Evolutionary conservation across 2,329 filamentous ascomycete genomes (phyloP), one percentile per base, ranked within the genome.

Genomic region (Clonostachys byssicola): DNA sequence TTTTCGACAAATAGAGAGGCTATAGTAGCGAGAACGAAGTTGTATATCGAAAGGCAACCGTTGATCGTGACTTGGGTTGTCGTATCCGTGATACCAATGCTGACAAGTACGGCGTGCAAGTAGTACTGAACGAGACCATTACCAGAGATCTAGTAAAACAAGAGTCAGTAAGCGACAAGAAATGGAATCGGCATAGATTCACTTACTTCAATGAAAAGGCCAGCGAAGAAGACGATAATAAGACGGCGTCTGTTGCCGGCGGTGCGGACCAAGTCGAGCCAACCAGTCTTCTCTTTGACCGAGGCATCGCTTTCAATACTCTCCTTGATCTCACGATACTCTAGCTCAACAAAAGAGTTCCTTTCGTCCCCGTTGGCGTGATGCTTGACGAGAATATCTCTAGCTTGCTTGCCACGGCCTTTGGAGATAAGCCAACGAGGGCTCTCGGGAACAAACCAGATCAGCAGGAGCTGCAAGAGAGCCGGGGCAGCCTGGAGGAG

Each of bases 141-240:
- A 10, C 23, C 23, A 30, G 23, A 30, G 9, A 30, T 30, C 23
- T 30, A 9, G 23, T 10, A 30, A 9, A 30, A 30, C 8, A 8
- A 30, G 8, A 30, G 3, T 30, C 23, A 30, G 23, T 30, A 10
- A 30, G 23, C 23, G 23, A 30, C 9, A 8, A 10, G 2, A 10
- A 10, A 30, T 30, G 8, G 23, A 10, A 30, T 30, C 8, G 4
- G 9, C 5, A 4, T 30, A 30, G 9, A 30, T 10, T 10, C 60
- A 40, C 65, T 70, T 55, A 75, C 76, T 10, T 74, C 73, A 38
- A 65, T 70, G 60, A 72, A 77, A 53, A 76, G 71, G 0, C 71
- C 72, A 54, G 76, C 73, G 17, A 77, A 56, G 45, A 72, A 73
- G n/a, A 77, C 62, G 4, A 70, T 71, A 40, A 71, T 56, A 17